Percentiles rank a stretch among this genome's conserved stretches.
phyloP scores from a whole-genome alignment of 306 rosid genomes.

The Medicago arabica region DNA sequence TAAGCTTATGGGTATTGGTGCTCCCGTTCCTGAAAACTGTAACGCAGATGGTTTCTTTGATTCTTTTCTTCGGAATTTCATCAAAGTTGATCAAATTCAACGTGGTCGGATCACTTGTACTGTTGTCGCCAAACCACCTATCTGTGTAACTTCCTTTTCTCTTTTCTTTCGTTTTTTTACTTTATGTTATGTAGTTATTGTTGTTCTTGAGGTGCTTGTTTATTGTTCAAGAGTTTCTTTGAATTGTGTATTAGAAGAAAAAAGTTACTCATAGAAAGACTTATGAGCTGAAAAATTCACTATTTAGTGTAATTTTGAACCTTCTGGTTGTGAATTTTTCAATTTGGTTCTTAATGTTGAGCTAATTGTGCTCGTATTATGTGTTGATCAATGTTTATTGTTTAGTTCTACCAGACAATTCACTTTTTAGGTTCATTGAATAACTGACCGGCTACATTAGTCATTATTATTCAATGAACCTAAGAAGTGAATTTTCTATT shows the following conservation, averaged over 20 bases:
- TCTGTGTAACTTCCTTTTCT: slow-evolving; percentile 33
- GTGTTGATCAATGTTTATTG: too few species aligned
- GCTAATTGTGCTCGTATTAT: too few species aligned
- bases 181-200: too few species aligned
- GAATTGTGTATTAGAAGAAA: background rate
- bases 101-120: slow-evolving; percentile 23
- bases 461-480: too few species aligned
- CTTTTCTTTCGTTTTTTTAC: background rate
- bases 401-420: too few species aligned
- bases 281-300: background rate
- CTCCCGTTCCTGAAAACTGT: slow-evolving; percentile 17
- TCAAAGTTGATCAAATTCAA: slow-evolving; percentile 29
- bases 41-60: background rate
- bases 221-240: background rate
- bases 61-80: slow-evolving; percentile 7
- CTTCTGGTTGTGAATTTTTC: background rate
- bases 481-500: too few species aligned
- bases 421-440: too few species aligned
- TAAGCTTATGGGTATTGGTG: background rate
- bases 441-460: too few species aligned
- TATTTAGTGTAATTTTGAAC: background rate
- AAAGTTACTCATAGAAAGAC: background rate
- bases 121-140: slow-evolving; percentile 1
- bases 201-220: too few species aligned
- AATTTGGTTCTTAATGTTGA: too few species aligned